Base-by-base conservation (phyloP, 1,284 basidiomycete species). In the Cryptococcus sp. region DNA sequence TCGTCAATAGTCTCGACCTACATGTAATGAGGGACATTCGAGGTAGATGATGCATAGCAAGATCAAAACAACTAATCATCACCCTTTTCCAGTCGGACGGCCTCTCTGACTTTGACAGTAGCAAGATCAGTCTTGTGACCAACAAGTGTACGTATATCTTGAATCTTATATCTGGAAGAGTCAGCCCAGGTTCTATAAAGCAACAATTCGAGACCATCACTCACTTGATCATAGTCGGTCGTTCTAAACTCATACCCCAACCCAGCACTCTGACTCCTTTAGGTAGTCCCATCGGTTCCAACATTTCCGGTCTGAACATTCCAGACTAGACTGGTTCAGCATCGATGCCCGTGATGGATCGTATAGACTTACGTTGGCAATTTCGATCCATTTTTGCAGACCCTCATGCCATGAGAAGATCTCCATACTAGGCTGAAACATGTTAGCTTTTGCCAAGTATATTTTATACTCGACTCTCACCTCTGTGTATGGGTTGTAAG, bases 231-330 rank as follows among this genome's bases (percentile, higher is more conserved):
- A 99, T 98, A 1, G 96, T 98, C n/a, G 96, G 96, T 60, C 96
- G 81, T 79, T 98, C 96, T 37, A 98, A 81, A 70, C 87, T 86
- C 63, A 99, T 84, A 54, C 96, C 96, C 92, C 95, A 99, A 15
- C 96, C 96, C 63, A 96, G 88, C 3, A 98, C 95, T 51, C 94
- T 87, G 8, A 98, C 93, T 66, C 94, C 93, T 64, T 93, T 90
- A 3, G 96, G 96, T 71, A 99, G 86, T 44, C 96, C 96, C 94
- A 98, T 98, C 7, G 96, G 93, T 72, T 93, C 91, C 48, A 99
- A 82, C 95, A 99, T 98, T 75, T 99, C 96, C 3, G 96, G 96
- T 41, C 96, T 84, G 87, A 99, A 99, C 89, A 99, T 96, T 46
- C 96, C 96, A 67, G 90, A 95, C 80, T 95, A 90, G 46, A 43